Conservation (phyloP, 2,329 filamentous ascomycete species). For the Ophiocordyceps unilateralis region DNA sequence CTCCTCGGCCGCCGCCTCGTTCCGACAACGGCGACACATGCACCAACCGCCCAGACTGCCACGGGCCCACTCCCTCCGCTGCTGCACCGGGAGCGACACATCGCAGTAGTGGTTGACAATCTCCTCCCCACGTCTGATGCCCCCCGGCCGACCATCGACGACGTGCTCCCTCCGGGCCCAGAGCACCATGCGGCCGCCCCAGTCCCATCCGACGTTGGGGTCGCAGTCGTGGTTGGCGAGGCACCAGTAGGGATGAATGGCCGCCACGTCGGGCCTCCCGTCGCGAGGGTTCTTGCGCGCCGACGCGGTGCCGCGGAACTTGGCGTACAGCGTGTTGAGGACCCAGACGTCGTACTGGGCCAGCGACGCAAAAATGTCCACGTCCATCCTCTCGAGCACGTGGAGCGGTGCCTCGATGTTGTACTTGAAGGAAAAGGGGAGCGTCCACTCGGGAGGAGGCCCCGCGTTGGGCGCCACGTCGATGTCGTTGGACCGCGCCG, state of each 20-base stretch:
- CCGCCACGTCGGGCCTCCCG: slow-evolving; percentile 75
- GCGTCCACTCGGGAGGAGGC: slow-evolving; percentile 44
- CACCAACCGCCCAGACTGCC: slow-evolving; percentile 82
- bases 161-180: slow-evolving; percentile 42
- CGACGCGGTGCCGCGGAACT: slow-evolving; percentile 84
- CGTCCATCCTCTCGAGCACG: slow-evolving; percentile 68
- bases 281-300: slow-evolving; percentile 62
- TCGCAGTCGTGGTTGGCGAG: slow-evolving; percentile 92
- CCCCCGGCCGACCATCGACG: slow-evolving; percentile 30
- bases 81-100: slow-evolving; percentile 55
- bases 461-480: slow-evolving; percentile 33
- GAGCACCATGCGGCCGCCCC: slow-evolving; percentile 63
- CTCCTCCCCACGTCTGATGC: slow-evolving; percentile 65
- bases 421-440: slow-evolving; percentile 63
- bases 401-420: slow-evolving; percentile 62
- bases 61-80: slow-evolving; percentile 74
- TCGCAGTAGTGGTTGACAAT: slow-evolving; percentile 93
- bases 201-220: slow-evolving; percentile 90
- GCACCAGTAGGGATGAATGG: slow-evolving; percentile 92
- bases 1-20: slow-evolving; percentile 43
- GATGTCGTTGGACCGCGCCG: slow-evolving; percentile 33
- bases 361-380: slow-evolving; percentile 51
- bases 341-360: slow-evolving; percentile 58
- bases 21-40: slow-evolving; percentile 66
- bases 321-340: slow-evolving; percentile 80